Conservation (phyloP, 2,329 filamentous ascomycete genomes). For the Escovopsis weberi region DNA sequence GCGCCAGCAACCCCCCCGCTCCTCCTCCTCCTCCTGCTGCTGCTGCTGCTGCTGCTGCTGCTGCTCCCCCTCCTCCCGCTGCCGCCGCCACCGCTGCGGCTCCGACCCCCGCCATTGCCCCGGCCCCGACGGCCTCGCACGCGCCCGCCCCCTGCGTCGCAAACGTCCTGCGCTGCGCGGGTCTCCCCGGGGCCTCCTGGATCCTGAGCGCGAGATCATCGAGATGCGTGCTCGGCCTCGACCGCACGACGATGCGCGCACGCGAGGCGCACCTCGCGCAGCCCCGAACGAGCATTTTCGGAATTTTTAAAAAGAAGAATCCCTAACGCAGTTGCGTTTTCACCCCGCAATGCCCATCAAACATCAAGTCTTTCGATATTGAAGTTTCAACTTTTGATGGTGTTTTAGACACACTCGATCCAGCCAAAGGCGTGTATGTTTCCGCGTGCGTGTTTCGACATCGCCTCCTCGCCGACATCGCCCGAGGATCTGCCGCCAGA, state of each 20-base stretch:
- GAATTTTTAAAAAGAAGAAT: not conserved
- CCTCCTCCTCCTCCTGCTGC: not conserved
- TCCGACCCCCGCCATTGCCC: too few species aligned
- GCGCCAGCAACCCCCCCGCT: slow-evolving; percentile 29
- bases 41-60: too few species aligned
- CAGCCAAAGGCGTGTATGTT: too few species aligned
- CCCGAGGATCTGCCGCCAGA: too few species aligned
- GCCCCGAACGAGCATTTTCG: slow-evolving; percentile 21
- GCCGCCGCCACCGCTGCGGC: slow-evolving; percentile 16
- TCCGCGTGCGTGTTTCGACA: too few species aligned
- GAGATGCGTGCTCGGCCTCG: slow-evolving; percentile 8
- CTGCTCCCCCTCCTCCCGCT: not conserved
- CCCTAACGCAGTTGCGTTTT: too few species aligned
- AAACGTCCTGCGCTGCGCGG: slow-evolving; percentile 25
- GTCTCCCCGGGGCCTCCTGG: slow-evolving; percentile 12
- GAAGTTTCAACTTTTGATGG: too few species aligned
- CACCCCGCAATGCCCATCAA: too few species aligned
- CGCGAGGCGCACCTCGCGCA: slow-evolving; percentile 19
- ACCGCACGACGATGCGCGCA: slow-evolving; percentile 13
- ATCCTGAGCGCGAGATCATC: too few species aligned
- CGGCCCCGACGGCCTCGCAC: slow-evolving; percentile 6
- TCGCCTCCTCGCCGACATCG: too few species aligned
- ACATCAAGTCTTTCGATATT: too few species aligned
- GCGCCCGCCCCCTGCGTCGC: slow-evolving; percentile 20
- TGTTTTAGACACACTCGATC: too few species aligned